Conservation (phyloP, 192 early-diverging fungal species). For the Glomus cerebriforme region DNA sequence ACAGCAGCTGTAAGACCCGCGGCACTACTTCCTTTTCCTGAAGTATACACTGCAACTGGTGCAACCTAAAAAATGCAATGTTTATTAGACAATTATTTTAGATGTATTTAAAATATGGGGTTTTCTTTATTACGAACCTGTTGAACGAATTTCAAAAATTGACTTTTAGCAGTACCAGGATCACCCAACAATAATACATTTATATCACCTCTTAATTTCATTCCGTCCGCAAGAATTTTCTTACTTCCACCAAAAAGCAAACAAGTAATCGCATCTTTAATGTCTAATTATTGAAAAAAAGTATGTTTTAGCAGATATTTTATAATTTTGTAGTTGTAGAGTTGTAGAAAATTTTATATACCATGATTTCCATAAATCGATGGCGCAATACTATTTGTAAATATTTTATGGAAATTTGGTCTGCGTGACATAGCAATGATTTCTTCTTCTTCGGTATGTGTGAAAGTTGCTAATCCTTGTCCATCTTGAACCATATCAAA, state of each 20-base stretch:
- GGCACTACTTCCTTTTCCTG: slow-evolving; percentile 97
- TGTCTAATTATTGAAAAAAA: slow-evolving; percentile 60
- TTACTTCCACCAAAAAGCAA: slow-evolving; percentile 96
- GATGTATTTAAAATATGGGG: neutral
- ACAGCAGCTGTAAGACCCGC: slow-evolving; percentile 99
- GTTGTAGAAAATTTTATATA: slow-evolving; percentile 42
- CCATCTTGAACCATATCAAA: slow-evolving; percentile 66
- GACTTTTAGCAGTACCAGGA: slow-evolving; percentile 98
- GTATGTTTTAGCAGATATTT: too few relatives aligned
- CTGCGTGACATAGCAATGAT: slow-evolving; percentile 83
- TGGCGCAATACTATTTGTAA: slow-evolving; percentile 92
- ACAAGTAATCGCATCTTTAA: slow-evolving; percentile 94
- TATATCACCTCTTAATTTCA: slow-evolving; percentile 97
- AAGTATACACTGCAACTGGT: slow-evolving; percentile 98
- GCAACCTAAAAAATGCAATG: slow-evolving; percentile 56
- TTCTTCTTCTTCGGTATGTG: slow-evolving; percentile 92
- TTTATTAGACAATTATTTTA: neutral
- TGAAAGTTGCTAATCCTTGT: slow-evolving; percentile 71
- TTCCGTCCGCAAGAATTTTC: slow-evolving; percentile 93
- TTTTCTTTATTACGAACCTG: slow-evolving; percentile 54
- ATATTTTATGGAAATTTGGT: slow-evolving; percentile 87
- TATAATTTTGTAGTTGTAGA: too few relatives aligned
- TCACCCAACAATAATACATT: slow-evolving; percentile 97
- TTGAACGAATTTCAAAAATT: slow-evolving; percentile 98
- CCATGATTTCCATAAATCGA: slow-evolving; percentile 93